Percentiles rank a stretch among this genome's conserved stretches.
Conservation (phyloP, 2,329 filamentous ascomycete species). For the Monosporascus ibericus region DNA sequence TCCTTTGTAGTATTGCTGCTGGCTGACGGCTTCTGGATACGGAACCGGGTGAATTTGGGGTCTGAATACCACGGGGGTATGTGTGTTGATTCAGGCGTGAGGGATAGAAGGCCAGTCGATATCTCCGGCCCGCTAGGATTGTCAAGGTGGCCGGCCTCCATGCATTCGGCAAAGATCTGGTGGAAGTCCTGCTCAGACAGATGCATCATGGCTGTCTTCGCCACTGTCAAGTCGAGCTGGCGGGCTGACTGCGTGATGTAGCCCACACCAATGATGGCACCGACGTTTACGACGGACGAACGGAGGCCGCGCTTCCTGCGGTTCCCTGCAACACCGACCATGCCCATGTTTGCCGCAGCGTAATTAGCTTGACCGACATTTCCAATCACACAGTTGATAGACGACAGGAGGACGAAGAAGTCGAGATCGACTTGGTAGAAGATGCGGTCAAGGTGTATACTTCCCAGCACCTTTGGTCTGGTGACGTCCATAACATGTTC, state of each 20-base stretch:
- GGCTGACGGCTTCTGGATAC: constrained; percentile 2
- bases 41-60: constrained; percentile 11
- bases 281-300: constrained; percentile 6
- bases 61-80: constrained; percentile 9
- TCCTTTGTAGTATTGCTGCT: not conserved
- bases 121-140: constrained; percentile 10
- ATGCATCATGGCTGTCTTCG: constrained; percentile 13
- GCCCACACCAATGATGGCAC: constrained; percentile 12
- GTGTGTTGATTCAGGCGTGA: constrained; percentile 3
- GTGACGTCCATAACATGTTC: constrained; percentile 10
- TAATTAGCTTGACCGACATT: constrained; percentile 40
- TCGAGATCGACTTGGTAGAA: too few relatives aligned
- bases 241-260: constrained; percentile 8
- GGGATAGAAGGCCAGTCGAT: constrained; percentile 3
- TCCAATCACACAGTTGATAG: constrained; percentile 4
- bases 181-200: constrained; percentile 26
- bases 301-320: constrained; percentile 10
- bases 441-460: too few relatives aligned
- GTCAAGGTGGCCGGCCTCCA: constrained; percentile 13
- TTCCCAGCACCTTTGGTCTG: too few relatives aligned
- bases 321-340: constrained; percentile 9
- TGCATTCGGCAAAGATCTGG: constrained; percentile 25
- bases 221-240: constrained; percentile 14
- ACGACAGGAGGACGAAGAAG: too few relatives aligned
- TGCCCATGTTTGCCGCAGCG: constrained; percentile 30